These are phyloP conservation scores for Potentilla sterilis DNA, from an alignment of 306 rosid genomes.

Conservation along the genomic window DNA sequence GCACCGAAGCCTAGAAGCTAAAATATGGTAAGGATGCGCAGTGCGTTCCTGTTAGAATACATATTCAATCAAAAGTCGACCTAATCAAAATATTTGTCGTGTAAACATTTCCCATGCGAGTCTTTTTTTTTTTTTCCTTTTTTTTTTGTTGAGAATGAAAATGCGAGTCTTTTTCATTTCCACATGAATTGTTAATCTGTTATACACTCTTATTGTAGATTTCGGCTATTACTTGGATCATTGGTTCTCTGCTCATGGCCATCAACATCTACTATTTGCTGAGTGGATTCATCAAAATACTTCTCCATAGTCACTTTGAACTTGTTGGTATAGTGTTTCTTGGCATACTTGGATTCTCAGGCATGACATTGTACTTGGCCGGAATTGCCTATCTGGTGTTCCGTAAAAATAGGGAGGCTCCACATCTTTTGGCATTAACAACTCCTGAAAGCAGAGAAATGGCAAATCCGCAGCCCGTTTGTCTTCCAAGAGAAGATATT, in stretches of 20 bases:
- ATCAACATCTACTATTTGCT: constrained; percentile 75
- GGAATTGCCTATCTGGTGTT: constrained; percentile 71
- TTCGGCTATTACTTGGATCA: constrained; percentile 70
- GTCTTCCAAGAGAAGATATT: constrained; percentile 68
- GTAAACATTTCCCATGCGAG: background rate
- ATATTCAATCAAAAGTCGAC: background rate
- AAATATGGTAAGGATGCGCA: background rate
- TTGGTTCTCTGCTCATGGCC: constrained; percentile 65
- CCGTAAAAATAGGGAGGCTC: constrained; percentile 56
- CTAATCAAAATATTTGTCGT: background rate
- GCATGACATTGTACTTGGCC: constrained; percentile 71
- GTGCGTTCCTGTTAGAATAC: background rate
- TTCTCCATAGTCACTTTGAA: constrained; percentile 53
- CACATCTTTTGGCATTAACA: constrained; percentile 62
- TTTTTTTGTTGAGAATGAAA: too few species aligned
- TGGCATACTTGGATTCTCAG: constrained; percentile 79
- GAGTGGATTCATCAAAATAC: constrained; percentile 63
- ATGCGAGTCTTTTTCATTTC: background rate
- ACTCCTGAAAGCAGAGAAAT: constrained; percentile 57
- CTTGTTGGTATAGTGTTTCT: constrained; percentile 52
- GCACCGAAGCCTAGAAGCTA: background rate
- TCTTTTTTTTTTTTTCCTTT: too few species aligned
- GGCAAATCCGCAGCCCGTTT: constrained; percentile 41
- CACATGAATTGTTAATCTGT: background rate
- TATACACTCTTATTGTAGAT: constrained; percentile 43